A percentile compares a stretch with the other conserved stretches of the same genome.
Conservation (phyloP, 768 basidiomycete species). For the Tricholoma terreum region DNA sequence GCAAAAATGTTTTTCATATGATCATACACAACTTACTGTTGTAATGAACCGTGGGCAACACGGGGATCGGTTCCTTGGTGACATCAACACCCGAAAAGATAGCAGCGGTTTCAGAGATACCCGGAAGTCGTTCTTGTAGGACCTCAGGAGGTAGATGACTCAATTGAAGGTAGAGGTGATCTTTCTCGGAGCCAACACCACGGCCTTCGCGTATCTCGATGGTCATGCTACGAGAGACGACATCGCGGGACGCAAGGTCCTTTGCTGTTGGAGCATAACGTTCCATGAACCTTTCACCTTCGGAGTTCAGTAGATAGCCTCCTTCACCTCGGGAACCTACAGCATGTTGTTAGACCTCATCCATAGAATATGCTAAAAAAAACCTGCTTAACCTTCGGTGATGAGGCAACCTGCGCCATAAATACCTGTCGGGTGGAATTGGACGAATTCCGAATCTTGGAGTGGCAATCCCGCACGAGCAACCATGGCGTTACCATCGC, state of each 20-base stretch:
- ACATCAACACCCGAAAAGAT: slow-evolving; percentile 99
- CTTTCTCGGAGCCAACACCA: slow-evolving; percentile 97
- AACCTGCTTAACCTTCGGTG: slow-evolving; percentile 72
- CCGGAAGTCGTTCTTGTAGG: slow-evolving; percentile 93
- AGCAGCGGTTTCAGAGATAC: slow-evolving; percentile 99
- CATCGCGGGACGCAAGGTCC: slow-evolving; percentile 98
- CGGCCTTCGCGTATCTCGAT: slow-evolving; percentile 98
- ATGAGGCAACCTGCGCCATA: slow-evolving; percentile 99
- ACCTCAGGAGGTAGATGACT: slow-evolving; percentile 96
- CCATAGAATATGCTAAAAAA: neutral
- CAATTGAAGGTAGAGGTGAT: slow-evolving; percentile 95
- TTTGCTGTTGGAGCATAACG: slow-evolving; percentile 99
- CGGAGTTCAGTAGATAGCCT: slow-evolving; percentile 95
- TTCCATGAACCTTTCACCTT: slow-evolving; percentile 99
- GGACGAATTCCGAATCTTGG: slow-evolving; percentile 98
- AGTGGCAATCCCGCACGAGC: slow-evolving; percentile 92
- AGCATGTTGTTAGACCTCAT: neutral
- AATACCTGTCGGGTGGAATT: slow-evolving; percentile 99
- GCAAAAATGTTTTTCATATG: neutral
- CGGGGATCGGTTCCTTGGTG: slow-evolving; percentile 99
- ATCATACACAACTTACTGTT: slow-evolving; percentile 71
- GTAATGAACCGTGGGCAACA: slow-evolving; percentile 97
- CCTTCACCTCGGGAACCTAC: slow-evolving; percentile 97
- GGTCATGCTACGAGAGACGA: slow-evolving; percentile 99
- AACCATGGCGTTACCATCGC: slow-evolving; percentile 99